phyloP scores from a whole-genome alignment of 768 basidiomycete genomes.

The Agaricus bisporus region DNA sequence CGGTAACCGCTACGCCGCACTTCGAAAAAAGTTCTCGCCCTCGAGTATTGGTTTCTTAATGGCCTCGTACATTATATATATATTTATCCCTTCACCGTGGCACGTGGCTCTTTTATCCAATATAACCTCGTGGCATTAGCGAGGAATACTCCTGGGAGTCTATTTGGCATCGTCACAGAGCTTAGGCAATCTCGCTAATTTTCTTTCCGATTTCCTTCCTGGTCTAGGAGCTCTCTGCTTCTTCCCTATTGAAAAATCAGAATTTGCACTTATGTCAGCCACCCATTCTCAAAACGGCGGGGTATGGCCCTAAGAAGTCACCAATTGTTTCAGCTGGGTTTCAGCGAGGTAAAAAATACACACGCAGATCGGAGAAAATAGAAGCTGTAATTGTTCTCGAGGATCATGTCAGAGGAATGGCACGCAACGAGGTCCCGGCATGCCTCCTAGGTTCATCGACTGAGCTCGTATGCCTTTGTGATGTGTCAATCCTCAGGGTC shows the following conservation, averaged over 20 bases:
- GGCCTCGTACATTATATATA: background rate
- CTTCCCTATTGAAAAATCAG: background rate
- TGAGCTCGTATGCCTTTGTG: background rate
- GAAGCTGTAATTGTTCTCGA: background rate
- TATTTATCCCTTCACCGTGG: background rate
- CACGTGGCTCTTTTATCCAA: conserved; percentile 7
- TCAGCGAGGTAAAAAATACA: background rate
- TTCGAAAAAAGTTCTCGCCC: background rate
- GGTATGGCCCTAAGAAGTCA: background rate
- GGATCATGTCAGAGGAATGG: background rate
- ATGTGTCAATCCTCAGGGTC: background rate
- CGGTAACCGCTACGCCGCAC: background rate
- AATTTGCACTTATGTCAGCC: conserved; percentile 6
- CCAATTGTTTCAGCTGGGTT: background rate
- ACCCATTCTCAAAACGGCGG: background rate
- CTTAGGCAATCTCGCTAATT: background rate
- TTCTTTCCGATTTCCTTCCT: conserved; percentile 7
- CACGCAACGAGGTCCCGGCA: background rate
- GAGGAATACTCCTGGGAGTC: background rate
- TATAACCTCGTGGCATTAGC: conserved; percentile 7
- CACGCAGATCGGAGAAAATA: too few relatives aligned
- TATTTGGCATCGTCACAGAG: background rate
- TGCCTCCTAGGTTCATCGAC: background rate
- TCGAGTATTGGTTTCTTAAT: background rate
- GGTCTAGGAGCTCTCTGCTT: background rate